Conservation (phyloP, 78 protist species). For the Dictyostelium citrinum region DNA sequence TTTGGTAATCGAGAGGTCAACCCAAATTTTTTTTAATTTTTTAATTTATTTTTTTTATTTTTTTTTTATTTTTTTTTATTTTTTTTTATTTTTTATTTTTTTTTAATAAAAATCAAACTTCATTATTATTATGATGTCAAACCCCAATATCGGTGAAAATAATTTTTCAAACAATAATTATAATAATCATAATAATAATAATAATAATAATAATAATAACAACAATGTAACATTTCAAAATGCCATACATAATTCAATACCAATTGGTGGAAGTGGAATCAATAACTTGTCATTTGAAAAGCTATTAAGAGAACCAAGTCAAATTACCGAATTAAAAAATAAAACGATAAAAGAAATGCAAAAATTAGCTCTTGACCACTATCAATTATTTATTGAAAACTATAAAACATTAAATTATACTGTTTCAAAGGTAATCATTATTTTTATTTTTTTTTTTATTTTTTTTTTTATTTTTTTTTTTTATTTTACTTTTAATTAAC, state of each 20-base stretch:
- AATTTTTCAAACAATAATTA: too few species aligned
- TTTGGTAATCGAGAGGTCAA: too few species aligned
- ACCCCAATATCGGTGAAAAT: too few species aligned
- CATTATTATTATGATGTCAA: too few species aligned
- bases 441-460: background rate
- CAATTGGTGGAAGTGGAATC: background rate
- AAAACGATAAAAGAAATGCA: slow-evolving; percentile 24
- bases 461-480: background rate
- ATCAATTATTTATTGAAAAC: slow-evolving; percentile 55
- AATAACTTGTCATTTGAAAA: slow-evolving; percentile 8
- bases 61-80: too few species aligned
- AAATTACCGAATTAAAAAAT: background rate
- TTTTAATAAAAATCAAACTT: too few species aligned
- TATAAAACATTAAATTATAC: slow-evolving; percentile 47
- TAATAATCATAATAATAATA: background rate
- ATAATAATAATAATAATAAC: background rate
- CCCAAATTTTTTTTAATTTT: too few species aligned
- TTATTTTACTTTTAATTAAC: too few species aligned
- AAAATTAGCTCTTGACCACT: slow-evolving; percentile 30
- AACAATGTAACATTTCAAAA: background rate
- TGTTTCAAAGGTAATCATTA: background rate
- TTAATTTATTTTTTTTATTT: too few species aligned
- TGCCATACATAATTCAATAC: background rate
- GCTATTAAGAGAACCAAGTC: slow-evolving; percentile 28
- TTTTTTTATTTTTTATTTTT: too few species aligned